Base-by-base conservation (phyloP, 805 yeast species). In the Peterozyma toletana region DNA sequence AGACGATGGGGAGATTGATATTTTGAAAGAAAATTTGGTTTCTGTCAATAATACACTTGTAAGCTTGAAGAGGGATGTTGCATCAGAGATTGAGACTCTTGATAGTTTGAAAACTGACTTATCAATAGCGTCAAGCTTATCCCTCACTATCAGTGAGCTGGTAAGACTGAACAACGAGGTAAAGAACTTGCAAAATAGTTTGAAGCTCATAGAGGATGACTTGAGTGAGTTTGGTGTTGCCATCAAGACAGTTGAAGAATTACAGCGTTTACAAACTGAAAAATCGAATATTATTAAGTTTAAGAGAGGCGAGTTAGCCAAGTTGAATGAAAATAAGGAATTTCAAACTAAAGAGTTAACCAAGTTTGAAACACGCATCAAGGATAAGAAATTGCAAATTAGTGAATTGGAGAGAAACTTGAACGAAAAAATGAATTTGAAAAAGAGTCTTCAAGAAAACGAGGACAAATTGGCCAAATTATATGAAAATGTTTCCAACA, bases 381-480 rank as follows among this genome's bases (percentile, higher is more conserved):
- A 78, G 46, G 86, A 80, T 50, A 68, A 71, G 42, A 67, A 68
- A 51, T 57, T 83, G 37, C 52, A 55, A 2, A 72, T 85, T 21
- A 75, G 77, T 50, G 69, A 73, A 37, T 56, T 78, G 44, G 85
- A 81, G 52, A 67, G 64, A 39, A 61, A 77, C 5, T 61, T 77
- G 30, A 56, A 69, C 38, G 83, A 79, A 45, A 64, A 70, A 33
- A 62, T 62, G 16, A 68, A 64, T 42, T 53, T 75, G 42, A 60
- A 63, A 43, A 63, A 54, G 18, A 53, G 67, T 3, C 62, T 78
- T 6, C 42, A 34, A 7, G 37, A 21, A 9, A 31, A 31, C 15
- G 9, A 31, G 10, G 14, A 13, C 5, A 31, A 31, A 9, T 31
- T 31, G 34, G 9, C 13, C 13, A 13, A 11, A 13, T 31, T 31